Base-by-base conservation (phyloP, 306 rosid genomes). In the Rosa persica region DNA sequence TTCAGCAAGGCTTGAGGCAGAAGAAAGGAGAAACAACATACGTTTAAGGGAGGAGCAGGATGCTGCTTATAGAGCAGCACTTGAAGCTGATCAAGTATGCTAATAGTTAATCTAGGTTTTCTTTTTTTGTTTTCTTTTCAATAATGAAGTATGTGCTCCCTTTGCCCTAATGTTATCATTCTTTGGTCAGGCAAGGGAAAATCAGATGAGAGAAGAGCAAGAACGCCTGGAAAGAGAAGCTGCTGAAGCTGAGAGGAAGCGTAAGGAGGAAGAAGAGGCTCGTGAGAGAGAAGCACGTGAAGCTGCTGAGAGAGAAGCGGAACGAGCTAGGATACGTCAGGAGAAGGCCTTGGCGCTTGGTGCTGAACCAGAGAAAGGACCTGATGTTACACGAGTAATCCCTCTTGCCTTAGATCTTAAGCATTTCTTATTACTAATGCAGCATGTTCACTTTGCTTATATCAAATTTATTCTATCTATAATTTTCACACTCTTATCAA, bases 1-100 rank as follows among this genome's bases (percentile, higher is more conserved):
- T 76, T 51, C 94, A 1, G 98, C 94, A 36, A 90, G 98, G 86
- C 85, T 79, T 82, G 97, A 91, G 43, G 97, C 99, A 64, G 99
- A 96, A 88, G 98, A 96, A 91, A 90, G 99, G 79, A 83, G 67
- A 70, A 93, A 66, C 74, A 93, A 93, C 81, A 61, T 70, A 75
- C 94, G 89, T 46, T 86, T 96, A 83, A 93, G 99, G 80, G 98
- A 96, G 87, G 99, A 96, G 89, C 98, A 95, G 87, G 99, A 93
- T 93, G 98, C 99, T 81, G 99, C 99, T 51, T 96, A 85, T 79
- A 89, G 96, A 88, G 97, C 97, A 55, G 98, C 99, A 43, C 99
- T 95, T 74, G 97, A 95, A 89, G 98, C 99, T 48, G 99, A 95
- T 89, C 99, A 91, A 88, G 99, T 93, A 89, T 84, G 93, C 67